Evolutionary conservation across 2,329 filamentous ascomycete genomes (phyloP), one percentile per base, ranked within the genome.

Genomic region (Phaeoacremonium minimum): DNA sequence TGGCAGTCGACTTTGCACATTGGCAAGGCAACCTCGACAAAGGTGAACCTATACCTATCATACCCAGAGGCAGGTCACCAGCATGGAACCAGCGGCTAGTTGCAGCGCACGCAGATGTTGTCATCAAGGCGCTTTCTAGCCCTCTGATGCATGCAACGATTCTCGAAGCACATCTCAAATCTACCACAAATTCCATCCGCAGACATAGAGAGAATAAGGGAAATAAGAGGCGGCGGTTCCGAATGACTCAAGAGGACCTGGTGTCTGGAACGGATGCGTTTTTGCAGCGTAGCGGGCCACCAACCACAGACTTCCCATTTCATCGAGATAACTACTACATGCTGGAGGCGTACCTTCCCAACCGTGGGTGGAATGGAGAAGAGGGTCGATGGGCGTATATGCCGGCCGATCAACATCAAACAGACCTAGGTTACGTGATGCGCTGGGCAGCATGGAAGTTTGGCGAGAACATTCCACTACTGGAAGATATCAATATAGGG

Each of bases 241-340:
- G 34, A 16, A 52, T 59, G 45, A 56, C 57, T 15, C 45, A 56
- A 17, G 51, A 48, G 15, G 75, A 80, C 32, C 63, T 58, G 4
- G 52, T 49, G 2, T 51, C 58, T 0, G 72, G 62, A 7, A 71
- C 64, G 0, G 76, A 80, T 43, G 45, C 39, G 0, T 80, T 79
- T 37, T 51, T 80, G 11, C 58, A 63, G 15, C 58, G 69, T 13
- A 62, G 59, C 15, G 76, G 76, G 0, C 74, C 73, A 4, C 62
- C 64, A 0, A 71, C 67, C 1, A 48, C 70, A 9, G 71, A 77
- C 35, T 66, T 76, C 9, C 75, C 74, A 0, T 77, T 64, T 37
- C 64, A 72, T 34, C 58, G 77, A 15, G 77, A 80, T 40, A 68
- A 72, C 31, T 80, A 80, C 47, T 76, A 80, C 47, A 67, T 73